Base-by-base conservation (phyloP, 768 basidiomycete species). In the Mycena epipterygia region DNA sequence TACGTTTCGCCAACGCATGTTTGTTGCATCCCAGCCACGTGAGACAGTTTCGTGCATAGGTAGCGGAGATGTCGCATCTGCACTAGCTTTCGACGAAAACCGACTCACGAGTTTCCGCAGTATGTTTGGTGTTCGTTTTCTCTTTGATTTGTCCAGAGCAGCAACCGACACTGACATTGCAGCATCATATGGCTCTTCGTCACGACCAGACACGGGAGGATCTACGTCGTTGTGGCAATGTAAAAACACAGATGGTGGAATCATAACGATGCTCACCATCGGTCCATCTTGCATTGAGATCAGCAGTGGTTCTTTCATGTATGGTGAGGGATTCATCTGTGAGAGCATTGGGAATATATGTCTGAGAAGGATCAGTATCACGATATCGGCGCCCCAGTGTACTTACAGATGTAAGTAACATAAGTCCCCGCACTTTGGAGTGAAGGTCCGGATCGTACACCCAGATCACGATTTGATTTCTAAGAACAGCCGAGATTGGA, bases 401-500 rank as follows among this genome's bases (percentile, higher is more conserved):
- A 44, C 64, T 12, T 4, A 56, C 64, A 23, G 64, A 64, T 27
- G 60, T 62, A 1, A 51, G 35, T 7, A 62, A 27, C n/a, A 62
- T 5, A 16, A 62, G 25, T 29, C 60, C 60, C 5, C 60, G 48
- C 17, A 5, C n/a, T 46, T 62, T 35, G 30, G 21, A n/a, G 21
- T 12, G 46, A 16, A 58, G 56, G 13, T 33, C 35, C 3, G 60
- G 60, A 35, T 62, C 33, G 6, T 32, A 21, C 14, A 51, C 48
- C 60, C 60, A 62, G 17, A 62, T 25, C n/a, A 62, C 8, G 5
- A 62, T 62, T 32, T 63, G 61, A 42, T 63, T 63, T 5, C 61
- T 49, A 7, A 63, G 27, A n/a, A 63, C 35, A 14, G 37, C 52
- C 2, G 61, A 63, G 17, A 63, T 52, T 9, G 2, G 19, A 2